A percentile compares a stretch with the other conserved stretches of the same genome.
These are phyloP conservation scores for Boletus subcaerulescens DNA, from an alignment of 768 basidiomycete species.

Conservation along the genomic window DNA sequence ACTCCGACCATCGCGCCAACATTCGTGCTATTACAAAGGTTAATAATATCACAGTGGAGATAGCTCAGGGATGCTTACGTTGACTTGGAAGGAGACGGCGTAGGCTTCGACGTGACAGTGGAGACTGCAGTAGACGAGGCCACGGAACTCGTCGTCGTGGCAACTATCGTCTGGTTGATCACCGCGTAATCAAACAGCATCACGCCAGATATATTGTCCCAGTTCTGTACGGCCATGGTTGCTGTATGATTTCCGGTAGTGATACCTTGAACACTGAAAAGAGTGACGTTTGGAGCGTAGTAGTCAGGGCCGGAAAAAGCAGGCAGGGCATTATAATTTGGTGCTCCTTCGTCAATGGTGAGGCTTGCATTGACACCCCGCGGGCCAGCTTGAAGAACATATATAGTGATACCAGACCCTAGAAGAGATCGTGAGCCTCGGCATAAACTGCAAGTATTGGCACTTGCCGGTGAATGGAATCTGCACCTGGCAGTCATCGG, in stretches of 20 bases:
- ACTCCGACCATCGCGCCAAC: slow-evolving; percentile 12
- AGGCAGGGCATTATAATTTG: slow-evolving; percentile 4
- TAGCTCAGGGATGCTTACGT: not conserved
- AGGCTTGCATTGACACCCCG: slow-evolving; percentile 17
- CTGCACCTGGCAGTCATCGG: slow-evolving; percentile 14
- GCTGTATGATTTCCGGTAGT: slow-evolving; percentile 13
- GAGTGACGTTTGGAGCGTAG: slow-evolving; percentile 11
- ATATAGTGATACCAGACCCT: slow-evolving; percentile 20
- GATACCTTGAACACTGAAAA: slow-evolving; percentile 13
- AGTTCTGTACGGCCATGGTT: slow-evolving; percentile 10
- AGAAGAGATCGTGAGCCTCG: not conserved
- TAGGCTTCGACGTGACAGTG: not conserved
- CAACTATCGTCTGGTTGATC: slow-evolving; percentile 15
- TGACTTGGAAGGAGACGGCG: not conserved
- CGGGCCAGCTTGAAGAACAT: slow-evolving; percentile 18
- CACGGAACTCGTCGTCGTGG: not conserved
- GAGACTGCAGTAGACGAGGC: not conserved
- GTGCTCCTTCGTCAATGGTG: slow-evolving; percentile 7
- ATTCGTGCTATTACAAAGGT: not conserved
- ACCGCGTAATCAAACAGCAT: slow-evolving; percentile 20
- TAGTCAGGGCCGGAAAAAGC: slow-evolving; percentile 12
- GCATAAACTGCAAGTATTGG: not conserved
- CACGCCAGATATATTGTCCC: slow-evolving; percentile 12
- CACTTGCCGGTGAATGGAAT: slow-evolving; percentile 13
- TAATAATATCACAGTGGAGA: not conserved